phyloP scores from a whole-genome alignment of 2,329 filamentous ascomycete genomes.

The Alternaria dauci region DNA sequence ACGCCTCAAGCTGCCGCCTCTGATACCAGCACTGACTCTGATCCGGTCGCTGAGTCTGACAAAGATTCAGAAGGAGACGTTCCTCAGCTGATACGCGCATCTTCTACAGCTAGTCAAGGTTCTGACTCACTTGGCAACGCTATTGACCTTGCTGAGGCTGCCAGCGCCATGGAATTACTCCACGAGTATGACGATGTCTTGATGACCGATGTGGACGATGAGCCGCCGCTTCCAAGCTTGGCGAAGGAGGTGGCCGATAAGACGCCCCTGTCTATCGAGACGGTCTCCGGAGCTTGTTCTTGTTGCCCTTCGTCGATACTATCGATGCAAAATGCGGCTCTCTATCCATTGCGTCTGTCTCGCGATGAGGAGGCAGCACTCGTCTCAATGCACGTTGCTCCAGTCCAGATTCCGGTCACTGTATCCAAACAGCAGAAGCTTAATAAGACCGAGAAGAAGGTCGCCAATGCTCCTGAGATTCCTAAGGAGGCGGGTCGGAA shows the following conservation, averaged over 20 bases:
- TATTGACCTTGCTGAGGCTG: neutral
- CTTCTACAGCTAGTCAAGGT: neutral
- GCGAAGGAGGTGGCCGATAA: neutral
- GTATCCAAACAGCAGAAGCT: neutral
- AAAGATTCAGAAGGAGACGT: neutral
- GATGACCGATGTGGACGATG: neutral
- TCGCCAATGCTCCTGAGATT: neutral
- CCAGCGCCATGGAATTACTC: neutral
- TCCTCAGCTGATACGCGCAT: neutral
- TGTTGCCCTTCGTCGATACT: too few species aligned
- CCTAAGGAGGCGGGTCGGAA: neutral
- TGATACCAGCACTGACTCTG: neutral
- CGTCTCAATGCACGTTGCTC: neutral
- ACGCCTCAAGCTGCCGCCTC: neutral
- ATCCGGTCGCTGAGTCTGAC: neutral
- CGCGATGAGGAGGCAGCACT: too few species aligned
- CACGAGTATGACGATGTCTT: neutral
- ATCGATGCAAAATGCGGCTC: too few species aligned
- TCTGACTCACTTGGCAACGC: neutral
- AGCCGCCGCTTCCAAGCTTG: neutral
- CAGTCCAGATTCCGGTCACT: neutral
- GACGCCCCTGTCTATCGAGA: neutral
- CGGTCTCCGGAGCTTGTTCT: too few species aligned
- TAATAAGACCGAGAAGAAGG: neutral
- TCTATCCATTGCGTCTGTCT: too few species aligned